Conservation (phyloP, 2,329 filamentous ascomycete genomes). For the Sporothrix luriei region DNA sequence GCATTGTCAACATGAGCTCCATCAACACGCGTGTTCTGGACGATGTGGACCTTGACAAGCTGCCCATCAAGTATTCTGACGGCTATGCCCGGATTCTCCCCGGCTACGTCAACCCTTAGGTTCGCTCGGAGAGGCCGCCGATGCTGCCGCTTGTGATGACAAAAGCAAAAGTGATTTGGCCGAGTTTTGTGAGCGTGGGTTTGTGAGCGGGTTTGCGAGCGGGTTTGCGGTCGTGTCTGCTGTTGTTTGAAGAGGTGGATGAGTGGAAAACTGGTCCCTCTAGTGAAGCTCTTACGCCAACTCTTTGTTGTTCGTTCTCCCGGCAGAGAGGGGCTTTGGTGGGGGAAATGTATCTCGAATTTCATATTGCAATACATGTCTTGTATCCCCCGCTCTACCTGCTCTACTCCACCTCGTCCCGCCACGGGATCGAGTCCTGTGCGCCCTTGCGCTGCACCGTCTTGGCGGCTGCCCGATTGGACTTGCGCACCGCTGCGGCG, state of each 20-base stretch:
- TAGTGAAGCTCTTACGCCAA: background rate
- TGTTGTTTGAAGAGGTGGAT: conserved; percentile 2
- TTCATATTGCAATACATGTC: background rate
- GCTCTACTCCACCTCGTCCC: conserved; percentile 48
- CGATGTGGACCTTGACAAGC: conserved; percentile 43
- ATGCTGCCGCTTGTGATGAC: background rate
- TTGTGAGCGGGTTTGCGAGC: conserved; percentile 12
- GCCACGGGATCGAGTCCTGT: conserved; percentile 68
- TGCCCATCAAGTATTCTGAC: conserved; percentile 37
- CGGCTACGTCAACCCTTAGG: conserved; percentile 49
- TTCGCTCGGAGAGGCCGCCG: no score
- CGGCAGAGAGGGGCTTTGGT: background rate
- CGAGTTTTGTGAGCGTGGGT: conserved; percentile 13
- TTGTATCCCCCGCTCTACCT: background rate
- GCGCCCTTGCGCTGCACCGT: conserved; percentile 68
- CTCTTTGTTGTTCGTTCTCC: background rate
- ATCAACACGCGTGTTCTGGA: conserved; percentile 49
- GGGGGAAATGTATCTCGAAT: background rate
- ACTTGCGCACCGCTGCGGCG: conserved; percentile 60
- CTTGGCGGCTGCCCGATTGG: conserved; percentile 64
- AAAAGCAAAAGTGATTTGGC: conserved; percentile 2
- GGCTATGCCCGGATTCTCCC: conserved; percentile 41
- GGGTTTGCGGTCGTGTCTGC: background rate
- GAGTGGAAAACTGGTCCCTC: conserved; percentile 1
- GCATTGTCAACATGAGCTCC: conserved; percentile 36